phyloP scores from a whole-genome alignment of 768 basidiomycete genomes.

The Collybia sp. region DNA sequence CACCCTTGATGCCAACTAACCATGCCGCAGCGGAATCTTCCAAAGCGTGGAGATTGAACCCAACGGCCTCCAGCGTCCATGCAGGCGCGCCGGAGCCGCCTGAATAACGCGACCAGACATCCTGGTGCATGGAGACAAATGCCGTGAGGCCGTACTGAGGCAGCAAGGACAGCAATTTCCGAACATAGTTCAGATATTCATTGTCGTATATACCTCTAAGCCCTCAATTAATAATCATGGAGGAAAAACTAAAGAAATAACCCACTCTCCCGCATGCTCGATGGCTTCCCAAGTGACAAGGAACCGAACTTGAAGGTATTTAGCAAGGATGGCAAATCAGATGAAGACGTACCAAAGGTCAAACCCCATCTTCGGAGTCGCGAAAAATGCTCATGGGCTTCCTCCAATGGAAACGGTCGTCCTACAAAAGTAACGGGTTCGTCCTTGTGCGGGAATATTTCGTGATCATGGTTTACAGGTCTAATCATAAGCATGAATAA shows the following conservation, averaged over 20 bases:
- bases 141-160: conserved; percentile 70
- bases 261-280: conserved; percentile 90
- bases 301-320: conserved; percentile 62
- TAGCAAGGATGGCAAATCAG: not conserved
- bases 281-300: conserved; percentile 97
- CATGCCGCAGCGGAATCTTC: conserved; percentile 87
- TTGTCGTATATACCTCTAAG: conserved; percentile 78
- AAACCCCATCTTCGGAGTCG: conserved; percentile 84
- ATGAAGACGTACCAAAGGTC: conserved; percentile 63
- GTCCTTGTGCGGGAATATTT: conserved; percentile 61
- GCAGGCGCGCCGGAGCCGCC: conserved; percentile 96
- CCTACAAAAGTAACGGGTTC: conserved; percentile 79
- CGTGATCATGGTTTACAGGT: conserved; percentile 64
- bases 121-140: conserved; percentile 85
- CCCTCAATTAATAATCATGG: conserved; percentile 3
- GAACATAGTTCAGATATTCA: conserved; percentile 80
- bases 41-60: conserved; percentile 77
- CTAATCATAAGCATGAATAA: conserved; percentile 28
- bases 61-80: conserved; percentile 87
- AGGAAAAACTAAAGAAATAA: conserved; percentile 12
- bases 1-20: conserved; percentile 73
- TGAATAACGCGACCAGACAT: conserved; percentile 93
- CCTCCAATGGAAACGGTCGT: conserved; percentile 84
- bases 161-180: conserved; percentile 58
- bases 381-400: conserved; percentile 82